These are phyloP conservation scores for Populus hybrid DNA, from an alignment of 441 rosid species.

Conservation along the genomic window DNA sequence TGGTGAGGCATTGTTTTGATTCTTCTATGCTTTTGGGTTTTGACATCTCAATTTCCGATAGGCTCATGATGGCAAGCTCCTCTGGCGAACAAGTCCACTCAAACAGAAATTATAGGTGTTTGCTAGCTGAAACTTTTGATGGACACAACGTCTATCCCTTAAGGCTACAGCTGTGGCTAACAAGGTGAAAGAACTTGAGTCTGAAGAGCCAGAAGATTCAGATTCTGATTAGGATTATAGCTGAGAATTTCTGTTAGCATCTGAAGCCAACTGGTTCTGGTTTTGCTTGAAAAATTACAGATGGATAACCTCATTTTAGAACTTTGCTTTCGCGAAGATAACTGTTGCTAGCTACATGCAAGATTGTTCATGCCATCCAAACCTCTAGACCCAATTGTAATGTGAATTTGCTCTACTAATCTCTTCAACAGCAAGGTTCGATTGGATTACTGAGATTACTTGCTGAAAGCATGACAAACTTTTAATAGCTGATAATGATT, in stretches of 20 bases:
- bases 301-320: background rate
- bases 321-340: no score
- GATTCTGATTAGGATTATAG: background rate
- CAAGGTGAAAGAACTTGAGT: slow-evolving; percentile 25
- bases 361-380: background rate
- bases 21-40: no score
- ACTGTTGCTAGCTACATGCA: background rate
- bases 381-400: background rate
- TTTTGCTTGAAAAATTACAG: background rate
- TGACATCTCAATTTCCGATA: no score
- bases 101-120: no score
- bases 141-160: slow-evolving; percentile 19
- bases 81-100: no score
- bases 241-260: background rate
- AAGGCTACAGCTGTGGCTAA: no score
- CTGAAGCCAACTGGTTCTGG: background rate
- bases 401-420: background rate
- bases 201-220: slow-evolving; percentile 9
- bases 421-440: background rate
- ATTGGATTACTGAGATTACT: background rate
- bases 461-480: background rate
- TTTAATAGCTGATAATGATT: background rate
- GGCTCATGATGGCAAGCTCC: no score
- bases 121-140: no score
- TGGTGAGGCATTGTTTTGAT: no score